Conservation (phyloP, 805 yeast genomes). For the Scheffersomyces lignosus region DNA sequence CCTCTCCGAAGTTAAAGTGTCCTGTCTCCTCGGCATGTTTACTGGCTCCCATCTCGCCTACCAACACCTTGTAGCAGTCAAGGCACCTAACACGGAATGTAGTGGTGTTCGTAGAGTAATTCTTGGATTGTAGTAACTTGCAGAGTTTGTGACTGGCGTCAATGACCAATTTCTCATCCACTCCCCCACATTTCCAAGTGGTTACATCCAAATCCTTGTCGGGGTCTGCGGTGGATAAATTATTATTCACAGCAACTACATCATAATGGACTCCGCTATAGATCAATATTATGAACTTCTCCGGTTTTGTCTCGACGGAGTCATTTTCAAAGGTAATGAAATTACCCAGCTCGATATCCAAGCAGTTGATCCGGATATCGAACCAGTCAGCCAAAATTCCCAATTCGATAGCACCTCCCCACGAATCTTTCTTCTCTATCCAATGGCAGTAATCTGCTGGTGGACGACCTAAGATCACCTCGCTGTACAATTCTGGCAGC, state of each 20-base stretch:
- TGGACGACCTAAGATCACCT: constrained; percentile 57
- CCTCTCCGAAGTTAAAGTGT: constrained; percentile 64
- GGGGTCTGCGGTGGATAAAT: constrained; percentile 14
- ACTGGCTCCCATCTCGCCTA: constrained; percentile 65
- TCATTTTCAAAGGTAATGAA: constrained; percentile 50
- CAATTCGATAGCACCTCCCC: constrained; percentile 87
- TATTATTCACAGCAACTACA: constrained; percentile 44
- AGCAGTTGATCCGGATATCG: constrained; percentile 52
- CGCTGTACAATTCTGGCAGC: constrained; percentile 46
- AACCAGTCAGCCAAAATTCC: constrained; percentile 58
- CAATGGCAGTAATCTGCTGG: constrained; percentile 53
- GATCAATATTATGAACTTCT: constrained; percentile 50
- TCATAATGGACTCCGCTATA: constrained; percentile 80
- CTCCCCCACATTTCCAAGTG: constrained; percentile 39
- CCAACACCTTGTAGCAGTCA: constrained; percentile 49
- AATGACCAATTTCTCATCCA: constrained; percentile 32
- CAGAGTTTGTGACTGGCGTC: constrained; percentile 43
- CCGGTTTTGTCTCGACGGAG: constrained; percentile 30
- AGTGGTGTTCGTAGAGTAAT: constrained; percentile 66
- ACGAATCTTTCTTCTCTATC: constrained; percentile 59
- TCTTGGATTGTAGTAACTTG: constrained; percentile 44
- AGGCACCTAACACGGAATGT: constrained; percentile 58
- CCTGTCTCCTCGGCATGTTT: constrained; percentile 64
- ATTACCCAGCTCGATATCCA: constrained; percentile 64
- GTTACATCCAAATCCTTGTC: constrained; percentile 36